Base-by-base conservation (phyloP, 768 basidiomycete genomes). In the Tremella mesenterica region DNA sequence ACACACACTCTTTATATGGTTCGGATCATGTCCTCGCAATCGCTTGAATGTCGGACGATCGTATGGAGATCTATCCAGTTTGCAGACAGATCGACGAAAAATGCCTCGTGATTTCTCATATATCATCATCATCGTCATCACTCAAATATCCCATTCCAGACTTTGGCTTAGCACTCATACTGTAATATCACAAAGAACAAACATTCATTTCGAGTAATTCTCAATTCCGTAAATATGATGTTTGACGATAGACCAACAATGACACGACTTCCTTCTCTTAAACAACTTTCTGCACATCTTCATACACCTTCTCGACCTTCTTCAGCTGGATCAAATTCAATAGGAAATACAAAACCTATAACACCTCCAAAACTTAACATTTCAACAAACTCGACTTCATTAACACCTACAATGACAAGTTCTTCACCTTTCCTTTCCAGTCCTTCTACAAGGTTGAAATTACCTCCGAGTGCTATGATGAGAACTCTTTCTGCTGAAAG, bases 391-490 rank as follows among this genome's bases (percentile, higher is more conserved):
- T 21, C 57, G 7, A 43, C 53, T 20, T 1, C 46, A 27, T 38
- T 39, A 18, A 29, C 21, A n/a, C 16, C 23, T 3, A 58, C 38
- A 12, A 36, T 52, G 5, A 33, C 56, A 1, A 12, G 45, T 18
- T 18, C 41, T 23, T 14, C 29, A 1, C 26, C 52, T 23, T 16
- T 44, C 31, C n/a, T 44, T 43, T 30, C 31, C n/a, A 41, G 50
- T 39, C 56, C 58, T 16, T 55, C 53, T 21, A 36, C 48, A 23
- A 44, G 65, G 30, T 50, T 67, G n/a, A 53, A 57, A 21, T 52
- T 67, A 9, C 65, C 65, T 18, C 58, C 57, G 6, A 58, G 53
- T 28, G 65, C 65, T 23, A 67, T 67, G 63, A 67, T 54, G 52
- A 47, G 65, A 23, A 54, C 60, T 0, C 27, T 54, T 14, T 60